phyloP scores from a whole-genome alignment of 305 asterid genomes.

The Fraxinus greggii region DNA sequence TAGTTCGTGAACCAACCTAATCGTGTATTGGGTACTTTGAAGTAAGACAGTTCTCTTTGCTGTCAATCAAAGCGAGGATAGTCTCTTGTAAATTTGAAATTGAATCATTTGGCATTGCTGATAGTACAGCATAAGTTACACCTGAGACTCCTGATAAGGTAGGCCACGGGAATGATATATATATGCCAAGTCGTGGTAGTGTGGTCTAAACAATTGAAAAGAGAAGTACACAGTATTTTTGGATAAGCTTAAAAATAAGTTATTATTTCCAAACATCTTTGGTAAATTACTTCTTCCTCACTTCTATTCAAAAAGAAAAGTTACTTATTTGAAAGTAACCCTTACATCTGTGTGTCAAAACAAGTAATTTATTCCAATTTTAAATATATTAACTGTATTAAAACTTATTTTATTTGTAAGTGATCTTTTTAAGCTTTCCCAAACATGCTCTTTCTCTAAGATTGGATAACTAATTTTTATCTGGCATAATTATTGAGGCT shows the following conservation, averaged over 20 bases:
- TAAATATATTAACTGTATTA: background rate
- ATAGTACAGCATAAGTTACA: background rate
- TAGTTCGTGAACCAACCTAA: background rate
- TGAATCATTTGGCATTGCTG: background rate
- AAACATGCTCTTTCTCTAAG: background rate
- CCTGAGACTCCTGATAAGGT: background rate
- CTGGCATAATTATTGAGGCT: background rate
- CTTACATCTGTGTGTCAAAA: background rate
- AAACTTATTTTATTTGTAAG: background rate
- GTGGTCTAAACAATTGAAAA: background rate
- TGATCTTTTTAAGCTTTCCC: background rate
- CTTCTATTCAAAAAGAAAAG: background rate
- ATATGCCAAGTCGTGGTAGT: background rate
- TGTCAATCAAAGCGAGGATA: background rate
- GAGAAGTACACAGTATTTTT: background rate
- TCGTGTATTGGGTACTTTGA: background rate
- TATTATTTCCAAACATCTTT: background rate
- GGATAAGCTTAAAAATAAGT: background rate
- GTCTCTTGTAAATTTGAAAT: background rate
- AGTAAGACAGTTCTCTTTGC: background rate
- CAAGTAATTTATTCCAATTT: background rate
- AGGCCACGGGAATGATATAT: background rate
- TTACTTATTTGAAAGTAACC: background rate
- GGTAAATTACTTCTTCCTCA: background rate
- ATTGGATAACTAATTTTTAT: background rate